Evolutionary conservation across 441 rosid species (phyloP).

Genomic region (Arabidopsis lyrata): DNA sequence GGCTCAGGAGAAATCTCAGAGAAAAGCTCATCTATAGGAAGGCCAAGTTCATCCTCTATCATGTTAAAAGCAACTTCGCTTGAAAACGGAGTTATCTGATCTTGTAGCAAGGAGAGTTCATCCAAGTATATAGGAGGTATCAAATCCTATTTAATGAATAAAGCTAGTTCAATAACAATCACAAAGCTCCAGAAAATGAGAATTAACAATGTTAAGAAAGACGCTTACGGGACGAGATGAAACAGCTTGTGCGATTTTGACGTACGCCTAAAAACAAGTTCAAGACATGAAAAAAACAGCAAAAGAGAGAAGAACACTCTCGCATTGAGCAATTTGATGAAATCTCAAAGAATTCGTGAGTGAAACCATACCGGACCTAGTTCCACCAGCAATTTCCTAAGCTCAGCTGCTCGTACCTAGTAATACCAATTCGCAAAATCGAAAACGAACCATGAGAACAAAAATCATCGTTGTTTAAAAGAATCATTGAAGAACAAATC

Average conservation of each 20-base stretch:
- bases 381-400: slow-evolving; percentile 77
- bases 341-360: slow-evolving; percentile 12
- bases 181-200: slow-evolving; percentile 11
- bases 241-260: slow-evolving; percentile 93
- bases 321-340: slow-evolving; percentile 5
- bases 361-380: slow-evolving; percentile 84
- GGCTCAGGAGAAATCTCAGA: slow-evolving; percentile 95
- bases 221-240: slow-evolving; percentile 89
- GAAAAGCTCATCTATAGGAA: slow-evolving; percentile 72
- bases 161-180: slow-evolving; percentile 12
- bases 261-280: slow-evolving; percentile 66
- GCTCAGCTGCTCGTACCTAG: slow-evolving; percentile 91
- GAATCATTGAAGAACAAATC: slow-evolving; percentile 3
- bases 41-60: slow-evolving; percentile 81
- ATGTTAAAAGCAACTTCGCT: slow-evolving; percentile 75
- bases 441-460: slow-evolving; percentile 16
- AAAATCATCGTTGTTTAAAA: not conserved
- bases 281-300: slow-evolving; percentile 5
- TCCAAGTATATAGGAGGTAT: slow-evolving; percentile 86
- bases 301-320: slow-evolving; percentile 19
- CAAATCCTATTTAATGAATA: slow-evolving; percentile 64
- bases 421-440: not conserved
- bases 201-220: not conserved
- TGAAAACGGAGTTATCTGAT: slow-evolving; percentile 89
- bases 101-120: slow-evolving; percentile 89